These are phyloP conservation scores for Verruconis gallopava DNA, from an alignment of 2,329 filamentous ascomycete genomes.

Conservation along the genomic window DNA sequence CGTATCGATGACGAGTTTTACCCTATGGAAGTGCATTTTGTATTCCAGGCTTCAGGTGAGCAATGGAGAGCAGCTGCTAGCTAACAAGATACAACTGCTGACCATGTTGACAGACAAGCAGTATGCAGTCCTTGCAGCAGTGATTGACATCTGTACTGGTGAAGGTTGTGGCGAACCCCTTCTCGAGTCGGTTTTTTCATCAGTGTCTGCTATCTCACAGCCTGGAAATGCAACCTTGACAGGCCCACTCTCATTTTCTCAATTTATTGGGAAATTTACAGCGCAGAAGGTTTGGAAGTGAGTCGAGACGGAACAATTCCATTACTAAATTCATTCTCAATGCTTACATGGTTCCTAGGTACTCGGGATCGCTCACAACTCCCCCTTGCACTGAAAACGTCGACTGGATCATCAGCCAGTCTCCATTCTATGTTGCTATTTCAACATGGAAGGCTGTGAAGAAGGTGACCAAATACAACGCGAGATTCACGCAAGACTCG, in stretches of 20 bases:
- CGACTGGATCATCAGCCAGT: constrained; percentile 38
- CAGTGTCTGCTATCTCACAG: constrained; percentile 25
- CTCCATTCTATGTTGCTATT: constrained; percentile 36
- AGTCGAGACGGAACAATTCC: constrained; percentile 32
- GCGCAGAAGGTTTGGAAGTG: too few relatives aligned
- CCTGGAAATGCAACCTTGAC: constrained; percentile 29
- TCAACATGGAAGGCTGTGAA: constrained; percentile 40
- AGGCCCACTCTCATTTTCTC: too few relatives aligned
- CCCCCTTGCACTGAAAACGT: constrained; percentile 49
- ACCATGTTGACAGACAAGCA: constrained; percentile 10
- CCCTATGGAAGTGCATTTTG: constrained; percentile 43
- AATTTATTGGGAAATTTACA: too few relatives aligned
- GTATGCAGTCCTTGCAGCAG: constrained; percentile 27
- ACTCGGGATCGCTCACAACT: constrained; percentile 48
- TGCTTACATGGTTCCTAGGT: constrained; percentile 33
- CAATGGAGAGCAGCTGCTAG: constrained; percentile 12
- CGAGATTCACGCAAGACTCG: constrained; percentile 40
- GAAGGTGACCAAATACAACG: constrained; percentile 42
- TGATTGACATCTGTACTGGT: constrained; percentile 31
- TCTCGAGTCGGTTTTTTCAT: constrained; percentile 18
- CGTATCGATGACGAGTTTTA: constrained; percentile 36
- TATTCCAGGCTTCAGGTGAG: constrained; percentile 37
- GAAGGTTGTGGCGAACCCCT: constrained; percentile 20
- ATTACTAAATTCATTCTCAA: constrained; percentile 26
- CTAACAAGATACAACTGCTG: constrained; percentile 8